A percentile compares a stretch with the other conserved stretches of the same genome.
These are phyloP conservation scores for Phaeosphaeriaceae sp. DNA, from an alignment of 2,329 filamentous ascomycete genomes.

Conservation along the genomic window DNA sequence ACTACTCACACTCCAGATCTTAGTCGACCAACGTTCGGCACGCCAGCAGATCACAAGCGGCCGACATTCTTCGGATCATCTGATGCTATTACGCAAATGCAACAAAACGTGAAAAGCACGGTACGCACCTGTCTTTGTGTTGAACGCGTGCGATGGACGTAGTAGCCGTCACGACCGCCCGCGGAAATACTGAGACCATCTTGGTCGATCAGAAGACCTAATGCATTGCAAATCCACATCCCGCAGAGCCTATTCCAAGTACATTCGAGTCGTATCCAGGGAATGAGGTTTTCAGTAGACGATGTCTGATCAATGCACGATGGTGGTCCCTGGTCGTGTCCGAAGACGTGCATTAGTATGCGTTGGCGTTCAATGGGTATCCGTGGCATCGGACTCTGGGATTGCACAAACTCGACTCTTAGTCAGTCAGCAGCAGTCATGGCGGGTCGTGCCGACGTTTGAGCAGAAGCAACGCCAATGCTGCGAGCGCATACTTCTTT, in stretches of 20 bases:
- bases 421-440: background rate
- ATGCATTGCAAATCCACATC: background rate
- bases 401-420: background rate
- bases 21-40: background rate
- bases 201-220: background rate
- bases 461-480: background rate
- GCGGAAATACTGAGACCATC: background rate
- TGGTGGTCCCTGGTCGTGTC: background rate
- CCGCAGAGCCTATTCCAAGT: constrained; percentile 4
- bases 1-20: background rate
- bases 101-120: background rate
- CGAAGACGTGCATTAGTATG: background rate
- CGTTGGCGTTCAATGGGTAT: background rate
- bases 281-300: background rate
- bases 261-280: background rate
- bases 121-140: background rate
- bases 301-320: background rate
- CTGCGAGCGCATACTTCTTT: background rate
- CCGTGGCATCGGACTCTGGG: background rate
- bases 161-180: background rate
- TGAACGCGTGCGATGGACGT: background rate
- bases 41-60: background rate
- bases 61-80: background rate
- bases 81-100: background rate
- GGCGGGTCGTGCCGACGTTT: background rate